Base-by-base conservation (phyloP, 1,284 basidiomycete genomes). In the Moesziomyces sp. region DNA sequence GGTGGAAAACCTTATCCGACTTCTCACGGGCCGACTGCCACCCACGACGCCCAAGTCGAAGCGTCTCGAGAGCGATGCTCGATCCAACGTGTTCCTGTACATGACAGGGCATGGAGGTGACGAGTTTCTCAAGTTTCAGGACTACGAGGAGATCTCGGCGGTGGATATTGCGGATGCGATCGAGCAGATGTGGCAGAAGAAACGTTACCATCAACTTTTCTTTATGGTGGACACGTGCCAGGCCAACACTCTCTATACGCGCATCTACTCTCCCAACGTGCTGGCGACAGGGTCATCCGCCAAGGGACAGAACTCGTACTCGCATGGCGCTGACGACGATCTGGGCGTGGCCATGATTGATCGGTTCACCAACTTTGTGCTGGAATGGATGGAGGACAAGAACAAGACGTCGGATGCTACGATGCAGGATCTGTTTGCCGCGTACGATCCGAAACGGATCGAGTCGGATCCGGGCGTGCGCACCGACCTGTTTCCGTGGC, bases 161-260 rank as follows among this genome's bases (percentile, higher is more conserved):
- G 93, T 93, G 63, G 96, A 99, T 42, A 62, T 83, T 28, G 95
- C 96, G 0, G 96, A 99, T 84, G 95, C 96, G 0, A 91, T 99
- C 66, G 94, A 94, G 84, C 94, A 97, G 85, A 99, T 99, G 96
- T 94, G 92, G 88, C 92, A 95, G 84, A 97, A 98, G 87, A 91
- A 92, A 81, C 87, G 82, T 23, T 99, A 98, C 86, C 96, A 98
- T 84, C 93, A 96, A 84, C 90, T 99, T 43, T 89, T 99, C 79
- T 97, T 97, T 87, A 97, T 98, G 92, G 91, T 97, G 73, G 96
- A 99, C 83, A 99, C 96, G 0, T 99, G 97, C 80, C 95, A 99
- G 85, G 97, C 96, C 24, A 97, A 94, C 81, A 94, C 93, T 0
- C 91, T 99, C 90, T 97, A 93, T 82, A 90, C 91, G 46, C 92